Percentiles rank a stretch among this genome's conserved stretches.
Conservation (phyloP, 352 stramenopile genomes). For the Pythium grandisporangium region DNA sequence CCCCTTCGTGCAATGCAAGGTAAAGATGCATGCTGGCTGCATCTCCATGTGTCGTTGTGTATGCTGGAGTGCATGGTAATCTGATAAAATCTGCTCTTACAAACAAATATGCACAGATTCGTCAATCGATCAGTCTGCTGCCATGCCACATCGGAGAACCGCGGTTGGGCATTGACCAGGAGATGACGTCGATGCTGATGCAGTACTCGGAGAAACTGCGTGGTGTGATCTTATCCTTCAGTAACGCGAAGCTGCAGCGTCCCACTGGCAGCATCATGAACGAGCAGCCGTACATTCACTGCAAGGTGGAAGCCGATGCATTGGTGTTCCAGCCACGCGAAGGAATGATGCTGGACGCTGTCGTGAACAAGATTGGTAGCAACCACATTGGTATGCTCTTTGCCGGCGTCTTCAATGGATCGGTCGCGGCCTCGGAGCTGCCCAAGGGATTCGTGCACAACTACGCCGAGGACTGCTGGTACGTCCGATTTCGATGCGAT, state of each 20-base stretch:
- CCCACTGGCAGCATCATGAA: conserved; percentile 68
- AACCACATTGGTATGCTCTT: conserved; percentile 83
- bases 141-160: conserved; percentile 63
- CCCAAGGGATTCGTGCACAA: conserved; percentile 75
- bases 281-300: conserved; percentile 81
- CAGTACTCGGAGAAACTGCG: conserved; percentile 65
- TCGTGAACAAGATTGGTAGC: conserved; percentile 81
- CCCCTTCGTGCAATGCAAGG: conserved; percentile 52
- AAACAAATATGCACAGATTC: conserved; percentile 26
- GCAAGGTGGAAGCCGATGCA: conserved; percentile 56
- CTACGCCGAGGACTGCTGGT: conserved; percentile 72
- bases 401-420: conserved; percentile 76
- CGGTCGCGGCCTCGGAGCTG: conserved; percentile 60
- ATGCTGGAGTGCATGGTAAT: no score
- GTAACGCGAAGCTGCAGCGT: conserved; percentile 45
- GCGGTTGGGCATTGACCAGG: conserved; percentile 61
- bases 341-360: conserved; percentile 50
- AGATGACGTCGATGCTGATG: conserved; percentile 70
- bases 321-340: conserved; percentile 63
- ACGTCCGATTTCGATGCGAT: conserved; percentile 1
- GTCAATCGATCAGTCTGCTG: conserved; percentile 61
- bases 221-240: conserved; percentile 69
- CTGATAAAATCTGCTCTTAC: no score
- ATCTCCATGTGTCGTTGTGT: no score
- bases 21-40: no score